Conservation (phyloP, 1,139 yeast genomes). For the Citeromyces siamensis region DNA sequence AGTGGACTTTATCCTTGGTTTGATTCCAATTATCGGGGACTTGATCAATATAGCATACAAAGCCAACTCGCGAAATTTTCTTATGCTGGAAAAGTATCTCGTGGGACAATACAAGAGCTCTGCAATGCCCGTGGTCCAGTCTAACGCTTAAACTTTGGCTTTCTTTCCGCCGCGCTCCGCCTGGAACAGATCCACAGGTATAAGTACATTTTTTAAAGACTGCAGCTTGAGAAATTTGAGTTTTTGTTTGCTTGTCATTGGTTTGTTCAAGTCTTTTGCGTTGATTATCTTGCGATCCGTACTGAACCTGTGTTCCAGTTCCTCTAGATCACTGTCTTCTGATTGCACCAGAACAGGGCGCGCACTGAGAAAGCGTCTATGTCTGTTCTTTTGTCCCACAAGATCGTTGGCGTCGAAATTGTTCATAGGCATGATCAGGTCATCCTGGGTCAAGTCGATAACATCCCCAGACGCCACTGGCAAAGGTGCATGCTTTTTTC, state of each 20-base stretch:
- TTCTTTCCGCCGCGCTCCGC: background rate
- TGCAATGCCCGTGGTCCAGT: background rate
- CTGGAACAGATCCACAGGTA: constrained; percentile 1
- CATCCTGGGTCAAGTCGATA: constrained; percentile 2
- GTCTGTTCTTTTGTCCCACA: background rate
- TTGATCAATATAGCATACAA: constrained; percentile 56
- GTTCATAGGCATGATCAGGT: background rate
- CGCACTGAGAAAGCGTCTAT: background rate
- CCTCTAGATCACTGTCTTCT: background rate
- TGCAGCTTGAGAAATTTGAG: background rate
- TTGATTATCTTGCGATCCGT: background rate
- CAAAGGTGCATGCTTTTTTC: background rate
- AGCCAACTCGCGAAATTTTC: constrained; percentile 63
- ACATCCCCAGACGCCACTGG: no score
- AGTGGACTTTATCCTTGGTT: constrained; percentile 56
- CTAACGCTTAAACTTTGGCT: background rate
- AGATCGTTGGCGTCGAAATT: background rate
- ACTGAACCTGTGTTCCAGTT: background rate
- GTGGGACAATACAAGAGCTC: background rate
- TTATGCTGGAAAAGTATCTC: constrained; percentile 46
- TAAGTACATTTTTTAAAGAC: constrained; percentile 1
- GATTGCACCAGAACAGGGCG: constrained; percentile 1
- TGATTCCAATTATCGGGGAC: constrained; percentile 67
- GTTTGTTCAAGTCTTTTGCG: constrained; percentile 2
- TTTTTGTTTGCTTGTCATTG: constrained; percentile 3